Percentiles rank a stretch among this genome's conserved stretches.
phyloP scores from a whole-genome alignment of 352 stramenopile genomes.

The Phytophthora sp. region DNA sequence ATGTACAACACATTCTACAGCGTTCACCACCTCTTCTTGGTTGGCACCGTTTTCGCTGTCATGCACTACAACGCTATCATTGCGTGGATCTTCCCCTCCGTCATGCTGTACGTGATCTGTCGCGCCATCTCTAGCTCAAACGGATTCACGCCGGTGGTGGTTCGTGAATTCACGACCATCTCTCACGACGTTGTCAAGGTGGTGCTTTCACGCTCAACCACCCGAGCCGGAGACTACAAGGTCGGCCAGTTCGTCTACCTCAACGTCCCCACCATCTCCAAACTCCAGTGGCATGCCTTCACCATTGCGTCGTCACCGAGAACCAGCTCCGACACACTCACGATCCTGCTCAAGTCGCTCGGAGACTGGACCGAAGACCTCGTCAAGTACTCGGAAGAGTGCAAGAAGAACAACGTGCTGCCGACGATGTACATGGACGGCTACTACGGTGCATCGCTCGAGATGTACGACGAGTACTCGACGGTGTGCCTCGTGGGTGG shows the following conservation, averaged over 20 bases:
- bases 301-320: slow-evolving; percentile 50
- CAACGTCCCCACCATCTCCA: slow-evolving; percentile 48
- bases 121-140: slow-evolving; percentile 45
- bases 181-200: slow-evolving; percentile 41
- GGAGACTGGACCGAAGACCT: slow-evolving; percentile 34
- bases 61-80: slow-evolving; percentile 47
- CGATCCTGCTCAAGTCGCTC: slow-evolving; percentile 51
- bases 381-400: slow-evolving; percentile 40
- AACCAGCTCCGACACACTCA: slow-evolving; percentile 37
- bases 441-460: slow-evolving; percentile 52
- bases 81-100: slow-evolving; percentile 43
- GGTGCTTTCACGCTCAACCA: slow-evolving; percentile 30
- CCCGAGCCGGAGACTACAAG: slow-evolving; percentile 22
- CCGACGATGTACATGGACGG: slow-evolving; percentile 57
- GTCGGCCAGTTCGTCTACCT: slow-evolving; percentile 56
- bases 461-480: slow-evolving; percentile 42
- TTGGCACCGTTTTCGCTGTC: slow-evolving; percentile 46
- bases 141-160: slow-evolving; percentile 26
- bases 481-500: slow-evolving; percentile 36
- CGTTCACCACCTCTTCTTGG: slow-evolving; percentile 55
- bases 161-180: slow-evolving; percentile 37
- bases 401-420: slow-evolving; percentile 16
- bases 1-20: slow-evolving; percentile 54
- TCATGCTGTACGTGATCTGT: slow-evolving; percentile 48
- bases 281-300: slow-evolving; percentile 59